Conservation (phyloP, 1,284 basidiomycete species). For the Ceratobasidium sp. region DNA sequence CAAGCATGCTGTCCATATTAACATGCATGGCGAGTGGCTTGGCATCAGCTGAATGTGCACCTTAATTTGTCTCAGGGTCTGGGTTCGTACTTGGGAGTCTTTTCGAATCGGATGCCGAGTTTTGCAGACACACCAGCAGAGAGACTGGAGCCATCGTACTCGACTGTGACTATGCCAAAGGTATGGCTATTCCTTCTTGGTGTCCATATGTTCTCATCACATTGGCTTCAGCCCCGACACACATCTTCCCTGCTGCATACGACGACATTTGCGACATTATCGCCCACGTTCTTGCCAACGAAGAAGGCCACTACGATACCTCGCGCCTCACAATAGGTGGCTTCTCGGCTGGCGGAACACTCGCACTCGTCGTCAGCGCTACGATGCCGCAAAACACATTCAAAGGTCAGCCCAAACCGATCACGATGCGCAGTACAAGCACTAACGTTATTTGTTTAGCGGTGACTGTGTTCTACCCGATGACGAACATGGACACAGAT, state of each 20-base stretch:
- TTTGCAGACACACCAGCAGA: slow-evolving; percentile 6
- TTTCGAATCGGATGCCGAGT: slow-evolving; percentile 34
- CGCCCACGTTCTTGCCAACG: slow-evolving; percentile 29
- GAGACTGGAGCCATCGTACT: slow-evolving; percentile 21
- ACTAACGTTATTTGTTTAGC: not conserved
- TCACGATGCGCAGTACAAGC: not conserved
- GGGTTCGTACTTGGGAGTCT: slow-evolving; percentile 29
- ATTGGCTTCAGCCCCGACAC: slow-evolving; percentile 12
- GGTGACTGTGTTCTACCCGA: slow-evolving; percentile 38
- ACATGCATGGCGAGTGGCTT: slow-evolving; percentile 25
- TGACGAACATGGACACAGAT: slow-evolving; percentile 5
- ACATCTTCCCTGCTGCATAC: slow-evolving; percentile 39
- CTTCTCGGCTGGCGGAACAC: slow-evolving; percentile 39
- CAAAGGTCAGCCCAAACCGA: not conserved
- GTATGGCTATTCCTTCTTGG: not conserved
- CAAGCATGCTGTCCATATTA: slow-evolving; percentile 42
- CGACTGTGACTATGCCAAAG: slow-evolving; percentile 37
- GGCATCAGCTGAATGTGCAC: not conserved
- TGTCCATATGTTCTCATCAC: not conserved
- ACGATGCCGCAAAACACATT: slow-evolving; percentile 27
- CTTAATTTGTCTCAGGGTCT: slow-evolving; percentile 3
- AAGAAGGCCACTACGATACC: slow-evolving; percentile 35
- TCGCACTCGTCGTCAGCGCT: slow-evolving; percentile 34
- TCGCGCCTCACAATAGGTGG: slow-evolving; percentile 32
- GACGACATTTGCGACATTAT: slow-evolving; percentile 21